Conservation (phyloP, 352 stramenopile genomes). For the Pythium phragmiticola region DNA sequence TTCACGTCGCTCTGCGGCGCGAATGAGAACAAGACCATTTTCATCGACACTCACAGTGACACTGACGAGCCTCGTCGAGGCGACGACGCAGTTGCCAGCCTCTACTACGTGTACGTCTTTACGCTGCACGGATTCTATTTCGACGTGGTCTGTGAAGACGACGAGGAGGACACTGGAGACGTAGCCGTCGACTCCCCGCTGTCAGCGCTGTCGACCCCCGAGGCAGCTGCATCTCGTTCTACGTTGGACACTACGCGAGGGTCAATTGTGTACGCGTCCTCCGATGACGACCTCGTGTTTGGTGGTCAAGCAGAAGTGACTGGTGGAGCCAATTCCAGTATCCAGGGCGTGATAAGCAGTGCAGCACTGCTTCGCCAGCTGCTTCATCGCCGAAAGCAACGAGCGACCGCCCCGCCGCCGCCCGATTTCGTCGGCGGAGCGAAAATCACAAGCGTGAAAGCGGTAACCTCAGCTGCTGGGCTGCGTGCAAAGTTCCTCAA, state of each 20-base stretch:
- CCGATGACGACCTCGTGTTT: neutral
- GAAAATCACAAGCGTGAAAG: conserved; percentile 33
- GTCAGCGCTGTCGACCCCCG: neutral
- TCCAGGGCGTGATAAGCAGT: conserved; percentile 16
- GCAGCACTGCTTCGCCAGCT: conserved; percentile 37
- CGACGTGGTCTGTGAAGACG: conserved; percentile 28
- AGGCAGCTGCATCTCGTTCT: neutral
- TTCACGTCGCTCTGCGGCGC: conserved; percentile 39
- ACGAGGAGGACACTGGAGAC: neutral
- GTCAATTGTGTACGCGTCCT: neutral
- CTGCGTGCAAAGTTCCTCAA: conserved; percentile 51
- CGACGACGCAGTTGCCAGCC: neutral
- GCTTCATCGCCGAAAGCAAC: conserved; percentile 40
- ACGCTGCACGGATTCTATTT: conserved; percentile 41
- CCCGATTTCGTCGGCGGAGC: conserved; percentile 38
- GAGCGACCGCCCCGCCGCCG: conserved; percentile 21
- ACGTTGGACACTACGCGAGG: neutral
- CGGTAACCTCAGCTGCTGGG: conserved; percentile 33
- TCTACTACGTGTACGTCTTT: conserved; percentile 43
- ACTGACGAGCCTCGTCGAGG: neutral
- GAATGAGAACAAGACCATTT: conserved; percentile 42
- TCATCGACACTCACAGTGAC: conserved; percentile 20
- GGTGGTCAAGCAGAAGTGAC: neutral
- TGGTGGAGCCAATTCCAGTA: neutral
- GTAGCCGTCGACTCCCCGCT: neutral